Evolutionary conservation across 768 basidiomycete species (phyloP).

Genomic region (Leccinum subgranulosum): DNA sequence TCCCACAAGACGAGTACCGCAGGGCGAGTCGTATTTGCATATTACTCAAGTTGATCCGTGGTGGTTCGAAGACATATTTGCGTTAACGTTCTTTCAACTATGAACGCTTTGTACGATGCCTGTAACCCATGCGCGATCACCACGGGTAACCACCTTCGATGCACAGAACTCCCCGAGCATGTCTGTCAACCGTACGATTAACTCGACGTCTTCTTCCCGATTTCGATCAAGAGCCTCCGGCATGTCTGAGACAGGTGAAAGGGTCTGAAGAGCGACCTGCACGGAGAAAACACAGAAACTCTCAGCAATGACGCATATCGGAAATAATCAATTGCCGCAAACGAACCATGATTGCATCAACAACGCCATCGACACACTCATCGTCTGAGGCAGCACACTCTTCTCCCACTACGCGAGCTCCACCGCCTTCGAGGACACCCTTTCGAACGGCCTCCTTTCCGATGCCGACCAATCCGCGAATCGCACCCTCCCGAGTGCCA

Average conservation of each 20-base stretch:
- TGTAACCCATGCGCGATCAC: conserved; percentile 64
- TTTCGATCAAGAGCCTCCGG: conserved; percentile 53
- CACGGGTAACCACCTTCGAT: conserved; percentile 40
- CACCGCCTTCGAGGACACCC: conserved; percentile 78
- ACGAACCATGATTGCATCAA: conserved; percentile 61
- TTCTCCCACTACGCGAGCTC: conserved; percentile 68
- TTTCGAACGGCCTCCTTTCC: conserved; percentile 84
- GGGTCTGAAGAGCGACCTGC: conserved; percentile 60
- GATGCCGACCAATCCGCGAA: conserved; percentile 81
- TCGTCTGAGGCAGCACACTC: conserved; percentile 44
- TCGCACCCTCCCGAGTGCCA: conserved; percentile 86
- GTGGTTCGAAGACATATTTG: background rate
- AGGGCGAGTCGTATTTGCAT: background rate
- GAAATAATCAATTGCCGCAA: background rate
- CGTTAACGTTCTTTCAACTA: conserved; percentile 6
- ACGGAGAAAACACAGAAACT: background rate
- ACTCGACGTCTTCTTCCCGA: conserved; percentile 45
- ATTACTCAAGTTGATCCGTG: background rate
- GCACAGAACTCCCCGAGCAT: conserved; percentile 64
- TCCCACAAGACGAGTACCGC: background rate
- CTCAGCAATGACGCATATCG: background rate
- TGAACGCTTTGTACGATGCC: conserved; percentile 44
- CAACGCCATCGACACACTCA: conserved; percentile 43
- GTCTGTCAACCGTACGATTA: conserved; percentile 47
- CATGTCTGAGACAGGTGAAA: conserved; percentile 57